A percentile compares a stretch with the other conserved stretches of the same genome.
Evolutionary conservation across 345 rosid species (phyloP).

Genomic region (Eucalyptus curtisii): DNA sequence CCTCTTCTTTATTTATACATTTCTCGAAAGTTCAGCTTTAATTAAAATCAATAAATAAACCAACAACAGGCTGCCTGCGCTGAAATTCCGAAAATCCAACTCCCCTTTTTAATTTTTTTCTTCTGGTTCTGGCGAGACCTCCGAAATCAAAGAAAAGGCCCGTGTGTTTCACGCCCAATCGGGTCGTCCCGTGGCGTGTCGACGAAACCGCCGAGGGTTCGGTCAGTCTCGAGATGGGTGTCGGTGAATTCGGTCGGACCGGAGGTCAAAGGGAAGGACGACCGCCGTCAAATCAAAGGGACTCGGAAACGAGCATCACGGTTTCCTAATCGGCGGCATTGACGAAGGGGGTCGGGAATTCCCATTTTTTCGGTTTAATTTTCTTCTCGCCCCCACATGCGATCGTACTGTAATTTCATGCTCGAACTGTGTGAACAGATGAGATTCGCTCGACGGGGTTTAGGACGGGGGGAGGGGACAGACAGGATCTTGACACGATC

Average conservation of each 20-base stretch:
- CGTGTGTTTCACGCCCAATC: not conserved
- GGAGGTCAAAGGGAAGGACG: not conserved
- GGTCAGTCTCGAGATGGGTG: not conserved
- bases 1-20: not conserved
- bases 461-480: not conserved
- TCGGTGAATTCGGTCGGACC: not conserved
- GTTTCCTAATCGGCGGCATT: conserved; percentile 3
- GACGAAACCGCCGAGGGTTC: not conserved
- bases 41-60: not conserved
- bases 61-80: not conserved
- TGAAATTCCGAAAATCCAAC: conserved; percentile 45
- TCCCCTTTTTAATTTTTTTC: too few relatives aligned
- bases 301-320: not conserved
- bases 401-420: not conserved
- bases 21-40: not conserved
- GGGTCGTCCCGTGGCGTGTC: not conserved
- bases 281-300: conserved; percentile 10
- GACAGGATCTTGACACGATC: not conserved
- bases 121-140: conserved; percentile 16
- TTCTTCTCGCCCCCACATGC: not conserved
- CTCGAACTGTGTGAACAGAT: not conserved
- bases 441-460: not conserved
- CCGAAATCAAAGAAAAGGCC: not conserved
- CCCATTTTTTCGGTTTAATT: not conserved
- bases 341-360: not conserved